These are phyloP conservation scores for Didymella arachidicola DNA, from an alignment of 2,329 filamentous ascomycete species.

Conservation along the genomic window DNA sequence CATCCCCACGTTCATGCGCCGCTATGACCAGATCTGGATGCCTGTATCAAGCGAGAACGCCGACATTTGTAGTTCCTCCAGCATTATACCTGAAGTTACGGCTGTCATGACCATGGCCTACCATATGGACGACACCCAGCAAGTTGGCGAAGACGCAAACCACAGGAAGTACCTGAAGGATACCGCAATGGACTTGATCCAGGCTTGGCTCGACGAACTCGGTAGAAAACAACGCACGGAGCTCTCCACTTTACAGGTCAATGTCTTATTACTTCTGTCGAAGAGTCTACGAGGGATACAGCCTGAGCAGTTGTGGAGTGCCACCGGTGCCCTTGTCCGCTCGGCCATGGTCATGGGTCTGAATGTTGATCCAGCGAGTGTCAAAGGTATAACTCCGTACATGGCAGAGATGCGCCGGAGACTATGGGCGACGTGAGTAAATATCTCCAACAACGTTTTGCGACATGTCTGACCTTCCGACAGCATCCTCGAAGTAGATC, in stretches of 20 bases:
- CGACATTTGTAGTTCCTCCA: constrained; percentile 25
- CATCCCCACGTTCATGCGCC: constrained; percentile 34
- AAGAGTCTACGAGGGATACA: constrained; percentile 20
- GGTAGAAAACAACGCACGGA: constrained; percentile 32
- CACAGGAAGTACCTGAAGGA: constrained; percentile 26
- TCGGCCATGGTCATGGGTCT: constrained; percentile 55
- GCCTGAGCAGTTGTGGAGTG: constrained; percentile 34
- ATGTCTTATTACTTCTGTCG: constrained; percentile 28
- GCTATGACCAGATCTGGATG: constrained; percentile 33
- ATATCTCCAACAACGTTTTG: background rate
- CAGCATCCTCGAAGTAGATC: constrained; percentile 51
- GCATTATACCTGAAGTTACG: constrained; percentile 35
- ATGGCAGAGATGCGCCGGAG: constrained; percentile 53
- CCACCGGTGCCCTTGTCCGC: constrained; percentile 50
- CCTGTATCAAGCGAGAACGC: constrained; percentile 7
- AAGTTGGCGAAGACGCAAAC: constrained; percentile 15
- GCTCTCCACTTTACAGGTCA: constrained; percentile 32
- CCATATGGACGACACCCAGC: constrained; percentile 25
- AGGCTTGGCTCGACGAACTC: constrained; percentile 35
- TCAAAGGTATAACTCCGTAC: constrained; percentile 45
- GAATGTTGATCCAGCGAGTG: constrained; percentile 50
- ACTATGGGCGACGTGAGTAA: constrained; percentile 53
- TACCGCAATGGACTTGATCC: constrained; percentile 26
- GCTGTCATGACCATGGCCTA: constrained; percentile 34
- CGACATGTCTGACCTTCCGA: background rate